A percentile compares a stretch with the other conserved stretches of the same genome.
phyloP scores from a whole-genome alignment of 768 basidiomycete genomes.

The Lactarius tabidus region DNA sequence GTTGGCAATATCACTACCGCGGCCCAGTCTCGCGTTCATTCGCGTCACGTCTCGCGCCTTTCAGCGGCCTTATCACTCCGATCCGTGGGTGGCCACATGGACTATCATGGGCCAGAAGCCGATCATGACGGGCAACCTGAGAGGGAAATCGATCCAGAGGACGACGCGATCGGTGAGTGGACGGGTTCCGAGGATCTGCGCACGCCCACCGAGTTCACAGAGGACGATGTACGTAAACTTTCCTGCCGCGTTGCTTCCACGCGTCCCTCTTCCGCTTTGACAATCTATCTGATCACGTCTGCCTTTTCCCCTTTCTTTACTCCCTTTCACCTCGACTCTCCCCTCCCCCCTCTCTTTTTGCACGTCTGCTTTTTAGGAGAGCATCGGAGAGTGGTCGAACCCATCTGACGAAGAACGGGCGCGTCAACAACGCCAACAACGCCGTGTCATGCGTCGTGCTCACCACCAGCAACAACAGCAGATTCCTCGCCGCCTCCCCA shows the following conservation, averaged over 20 bases:
- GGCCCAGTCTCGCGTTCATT: conserved; percentile 52
- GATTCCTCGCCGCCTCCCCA: conserved; percentile 67
- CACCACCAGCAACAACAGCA: conserved; percentile 43
- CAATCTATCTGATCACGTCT: conserved; percentile 10
- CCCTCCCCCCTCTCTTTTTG: conserved; percentile 21
- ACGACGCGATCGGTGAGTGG: conserved; percentile 64
- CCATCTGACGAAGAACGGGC: conserved; percentile 88
- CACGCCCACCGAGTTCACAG: conserved; percentile 46
- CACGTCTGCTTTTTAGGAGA: conserved; percentile 41
- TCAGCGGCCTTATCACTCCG: conserved; percentile 65
- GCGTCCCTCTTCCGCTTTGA: conserved; percentile 6
- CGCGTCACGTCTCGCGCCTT: conserved; percentile 62
- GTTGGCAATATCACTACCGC: conserved; percentile 45
- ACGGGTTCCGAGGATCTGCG: conserved; percentile 76
- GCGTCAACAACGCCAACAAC: conserved; percentile 59
- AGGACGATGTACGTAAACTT: conserved; percentile 57
- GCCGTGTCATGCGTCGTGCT: conserved; percentile 52
- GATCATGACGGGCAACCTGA: conserved; percentile 35
- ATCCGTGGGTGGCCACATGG: conserved; percentile 48
- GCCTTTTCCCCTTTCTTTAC: conserved; percentile 3
- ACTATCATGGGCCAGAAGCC: conserved; percentile 26
- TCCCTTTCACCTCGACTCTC: conserved; percentile 10
- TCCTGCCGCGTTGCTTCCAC: conserved; percentile 21
- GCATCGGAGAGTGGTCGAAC: conserved; percentile 86
- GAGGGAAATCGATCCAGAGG: conserved; percentile 27